Evolutionary conservation across 768 basidiomycete species (phyloP), one percentile per base, ranked within the genome.

Genomic region (Boletus sensibilis): DNA sequence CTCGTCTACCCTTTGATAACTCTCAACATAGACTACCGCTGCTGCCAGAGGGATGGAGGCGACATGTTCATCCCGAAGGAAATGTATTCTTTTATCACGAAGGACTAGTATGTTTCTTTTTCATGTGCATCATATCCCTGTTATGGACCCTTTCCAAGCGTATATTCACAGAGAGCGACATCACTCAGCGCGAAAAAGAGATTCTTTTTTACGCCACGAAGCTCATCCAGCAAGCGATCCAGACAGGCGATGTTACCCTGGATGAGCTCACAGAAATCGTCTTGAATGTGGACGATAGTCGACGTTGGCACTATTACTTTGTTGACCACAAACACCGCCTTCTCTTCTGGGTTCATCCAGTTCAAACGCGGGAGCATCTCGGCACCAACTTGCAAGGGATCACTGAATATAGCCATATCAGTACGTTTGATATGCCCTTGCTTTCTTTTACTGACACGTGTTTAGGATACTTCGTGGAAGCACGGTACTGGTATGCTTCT

Each of bases 41-140:
- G n/a, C 42, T 42, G 34, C 23, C 40, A 13, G 40, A 46, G 2
- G 50, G 44, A 35, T 64, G 53, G 64, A 58, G 14, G 3, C 41
- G 58, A 13, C 41, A 55, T 39, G 41, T 62, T 27, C 61, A 62
- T 27, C 62, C 61, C 1, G 61, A 64, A 55, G 62, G 61, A 12
- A 40, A 31, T 11, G 31, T 34, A 31, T 6, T 63, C 13, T 61
- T 63, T 39, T 64, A 62, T 21, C 62, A 62, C 23, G 48, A 50
- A 43, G 43, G 12, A 59, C 21, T 62, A 1, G 61, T 62, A 12
- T 9, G 62, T 46, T 42, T 53, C 34, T 18, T 34, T 37, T 31
- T 34, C 18, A 0, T 14, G 16, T 25, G 7, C 37, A 31, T 31
- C 16, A 20, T 18, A 38, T 9, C n/a, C 5, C 3, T 7, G 6